Evolutionary conservation across 2,329 filamentous ascomycete genomes (phyloP).

Genomic region (Pleomassaria siparia): DNA sequence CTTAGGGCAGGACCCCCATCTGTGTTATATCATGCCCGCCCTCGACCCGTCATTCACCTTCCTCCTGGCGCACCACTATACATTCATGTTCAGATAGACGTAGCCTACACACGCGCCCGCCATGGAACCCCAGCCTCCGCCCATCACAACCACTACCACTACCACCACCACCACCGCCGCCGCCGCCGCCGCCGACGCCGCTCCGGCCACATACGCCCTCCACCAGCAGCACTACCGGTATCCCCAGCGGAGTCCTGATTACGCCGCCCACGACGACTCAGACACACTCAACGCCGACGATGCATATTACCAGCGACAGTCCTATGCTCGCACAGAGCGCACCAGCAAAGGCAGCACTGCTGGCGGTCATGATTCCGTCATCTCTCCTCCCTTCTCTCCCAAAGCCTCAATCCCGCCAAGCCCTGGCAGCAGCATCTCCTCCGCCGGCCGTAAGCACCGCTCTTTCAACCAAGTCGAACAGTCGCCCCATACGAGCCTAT

Average conservation of each 20-base stretch:
- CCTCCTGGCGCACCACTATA: slow-evolving; percentile 16
- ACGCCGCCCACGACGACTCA: neutral
- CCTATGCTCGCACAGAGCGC: slow-evolving; percentile 17
- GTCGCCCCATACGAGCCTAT: slow-evolving; percentile 10
- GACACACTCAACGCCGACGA: slow-evolving; percentile 14
- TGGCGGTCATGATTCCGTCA: slow-evolving; percentile 40
- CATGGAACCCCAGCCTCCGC: slow-evolving; percentile 35
- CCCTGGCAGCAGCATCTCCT: slow-evolving; percentile 37
- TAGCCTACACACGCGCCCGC: slow-evolving; percentile 26
- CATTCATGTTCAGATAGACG: slow-evolving; percentile 28
- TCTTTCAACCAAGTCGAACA: slow-evolving; percentile 20
- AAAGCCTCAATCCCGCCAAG: slow-evolving; percentile 37
- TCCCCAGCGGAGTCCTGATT: slow-evolving; percentile 9
- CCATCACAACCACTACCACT: slow-evolving; percentile 29
- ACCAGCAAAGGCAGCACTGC: slow-evolving; percentile 26
- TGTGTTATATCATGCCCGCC: slow-evolving; percentile 38
- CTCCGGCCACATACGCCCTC: slow-evolving; percentile 22
- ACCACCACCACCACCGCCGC: slow-evolving; percentile 7
- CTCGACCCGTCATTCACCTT: slow-evolving; percentile 23
- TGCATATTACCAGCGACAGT: slow-evolving; percentile 16
- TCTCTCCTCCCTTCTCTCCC: slow-evolving; percentile 41
- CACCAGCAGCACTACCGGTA: slow-evolving; percentile 14
- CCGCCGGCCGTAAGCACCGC: slow-evolving; percentile 18
- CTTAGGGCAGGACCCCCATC: slow-evolving; percentile 31
- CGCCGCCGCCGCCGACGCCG: slow-evolving; percentile 17